These are phyloP conservation scores for Saturnispora dispora DNA, from an alignment of 805 yeast species.

Conservation along the genomic window DNA sequence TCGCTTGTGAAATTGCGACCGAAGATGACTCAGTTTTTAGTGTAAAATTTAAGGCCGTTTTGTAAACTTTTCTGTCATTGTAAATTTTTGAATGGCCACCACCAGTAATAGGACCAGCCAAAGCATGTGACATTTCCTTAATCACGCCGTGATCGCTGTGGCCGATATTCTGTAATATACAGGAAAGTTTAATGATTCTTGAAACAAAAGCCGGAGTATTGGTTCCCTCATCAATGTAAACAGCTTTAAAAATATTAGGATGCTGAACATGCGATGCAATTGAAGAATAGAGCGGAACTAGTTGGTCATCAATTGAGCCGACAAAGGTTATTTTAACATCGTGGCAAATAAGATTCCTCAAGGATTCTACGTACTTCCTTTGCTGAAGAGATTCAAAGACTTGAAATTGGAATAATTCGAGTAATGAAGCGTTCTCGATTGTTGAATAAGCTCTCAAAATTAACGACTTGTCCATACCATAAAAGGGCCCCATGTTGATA, in stretches of 20 bases:
- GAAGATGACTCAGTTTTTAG: conserved; percentile 52
- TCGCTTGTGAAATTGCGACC: conserved; percentile 22
- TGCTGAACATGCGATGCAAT: conserved; percentile 74
- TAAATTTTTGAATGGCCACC: conserved; percentile 91
- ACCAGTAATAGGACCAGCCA: conserved; percentile 89
- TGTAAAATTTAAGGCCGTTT: conserved; percentile 63
- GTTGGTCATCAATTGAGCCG: conserved; percentile 88
- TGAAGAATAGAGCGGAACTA: conserved; percentile 88
- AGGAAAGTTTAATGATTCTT: conserved; percentile 62
- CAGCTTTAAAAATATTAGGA: conserved; percentile 84
- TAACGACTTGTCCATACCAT: conserved; percentile 76
- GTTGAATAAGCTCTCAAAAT: conserved; percentile 84
- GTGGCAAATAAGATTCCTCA: conserved; percentile 52
- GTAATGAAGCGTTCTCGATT: conserved; percentile 78
- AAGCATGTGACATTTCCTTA: conserved; percentile 66
- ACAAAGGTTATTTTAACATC: conserved; percentile 74
- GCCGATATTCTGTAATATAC: conserved; percentile 69
- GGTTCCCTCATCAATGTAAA: conserved; percentile 77
- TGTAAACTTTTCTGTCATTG: conserved; percentile 77
- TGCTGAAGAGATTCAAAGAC: conserved; percentile 66
- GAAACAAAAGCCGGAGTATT: conserved; percentile 74
- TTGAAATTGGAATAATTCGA: conserved; percentile 84
- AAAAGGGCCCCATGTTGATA: conserved; percentile 86
- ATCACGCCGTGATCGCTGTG: conserved; percentile 77
- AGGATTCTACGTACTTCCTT: conserved; percentile 55